phyloP scores from a whole-genome alignment of 176 grass and related monocot species.

The Phoenix dactylifera region DNA sequence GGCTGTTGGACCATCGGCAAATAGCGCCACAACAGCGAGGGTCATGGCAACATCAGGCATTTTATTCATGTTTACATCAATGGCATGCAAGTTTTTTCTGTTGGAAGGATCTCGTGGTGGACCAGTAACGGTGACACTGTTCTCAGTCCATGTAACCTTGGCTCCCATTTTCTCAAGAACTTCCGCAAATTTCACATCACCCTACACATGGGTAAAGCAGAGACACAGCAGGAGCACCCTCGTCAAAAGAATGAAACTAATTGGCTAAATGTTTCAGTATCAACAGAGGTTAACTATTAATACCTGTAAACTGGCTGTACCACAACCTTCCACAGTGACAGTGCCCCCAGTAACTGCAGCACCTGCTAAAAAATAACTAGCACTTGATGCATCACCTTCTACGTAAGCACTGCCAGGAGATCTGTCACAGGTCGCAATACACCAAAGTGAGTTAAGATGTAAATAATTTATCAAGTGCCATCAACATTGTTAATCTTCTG shows the following conservation, averaged over 20 bases:
- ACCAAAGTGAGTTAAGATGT: no score
- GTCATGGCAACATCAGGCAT: constrained; percentile 99
- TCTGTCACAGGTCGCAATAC: constrained; percentile 23
- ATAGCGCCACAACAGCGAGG: constrained; percentile 84
- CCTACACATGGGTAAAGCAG: constrained; percentile 19
- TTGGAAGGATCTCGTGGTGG: constrained; percentile 53
- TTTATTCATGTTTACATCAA: constrained; percentile 99
- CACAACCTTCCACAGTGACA: constrained; percentile 89
- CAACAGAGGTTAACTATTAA: not conserved
- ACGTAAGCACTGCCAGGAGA: constrained; percentile 88
- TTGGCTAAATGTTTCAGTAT: no score
- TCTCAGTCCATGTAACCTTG: constrained; percentile 92
- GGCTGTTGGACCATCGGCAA: constrained; percentile 88
- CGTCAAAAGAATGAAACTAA: not conserved
- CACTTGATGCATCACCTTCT: constrained; percentile 98
- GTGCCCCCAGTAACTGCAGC: constrained; percentile 96
- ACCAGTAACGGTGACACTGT: constrained; percentile 83
- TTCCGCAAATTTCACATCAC: constrained; percentile 97
- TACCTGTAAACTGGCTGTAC: constrained; percentile 93
- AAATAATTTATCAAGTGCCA: no score
- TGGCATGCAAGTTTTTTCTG: constrained; percentile 65
- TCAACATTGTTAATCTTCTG: not conserved
- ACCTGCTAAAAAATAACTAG: constrained; percentile 97
- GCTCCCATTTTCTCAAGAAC: constrained; percentile 98
- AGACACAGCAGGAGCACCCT: no score